Conservation (phyloP, 805 yeast genomes). For the Cephaloascus fragrans region DNA sequence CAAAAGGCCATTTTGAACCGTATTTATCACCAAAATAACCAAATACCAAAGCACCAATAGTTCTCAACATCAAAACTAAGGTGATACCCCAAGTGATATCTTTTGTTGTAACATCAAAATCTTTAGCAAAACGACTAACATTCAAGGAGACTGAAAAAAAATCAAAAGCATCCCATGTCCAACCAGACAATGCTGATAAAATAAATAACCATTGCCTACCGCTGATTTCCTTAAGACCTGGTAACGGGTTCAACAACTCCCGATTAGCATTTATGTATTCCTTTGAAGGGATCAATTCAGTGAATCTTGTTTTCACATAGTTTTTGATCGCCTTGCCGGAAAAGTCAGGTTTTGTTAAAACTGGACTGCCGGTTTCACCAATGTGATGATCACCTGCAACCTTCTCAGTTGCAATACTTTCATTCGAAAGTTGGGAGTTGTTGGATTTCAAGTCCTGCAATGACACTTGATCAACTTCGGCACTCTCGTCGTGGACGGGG, state of each 20-base stretch:
- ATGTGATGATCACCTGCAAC: too few relatives aligned
- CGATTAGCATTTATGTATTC: conserved; percentile 24
- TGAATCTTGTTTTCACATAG: conserved; percentile 35
- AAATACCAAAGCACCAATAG: conserved; percentile 28
- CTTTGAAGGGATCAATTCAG: conserved; percentile 39
- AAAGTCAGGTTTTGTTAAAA: conserved; percentile 13
- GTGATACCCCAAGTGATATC: conserved; percentile 55
- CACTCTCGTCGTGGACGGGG: too few relatives aligned
- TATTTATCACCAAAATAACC: conserved; percentile 26
- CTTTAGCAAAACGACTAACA: conserved; percentile 34
- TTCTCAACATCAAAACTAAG: conserved; percentile 31
- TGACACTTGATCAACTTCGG: too few relatives aligned
- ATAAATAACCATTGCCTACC: conserved; percentile 50
- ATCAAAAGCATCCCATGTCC: conserved; percentile 64
- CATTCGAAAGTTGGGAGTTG: too few relatives aligned
- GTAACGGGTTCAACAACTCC: conserved; percentile 52
- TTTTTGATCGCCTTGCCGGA: conserved; percentile 16
- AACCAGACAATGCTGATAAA: conserved; percentile 40
- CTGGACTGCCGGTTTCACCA: too few relatives aligned
- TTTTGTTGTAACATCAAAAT: conserved; percentile 33
- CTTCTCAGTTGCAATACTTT: too few relatives aligned
- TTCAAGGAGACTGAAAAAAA: conserved; percentile 49
- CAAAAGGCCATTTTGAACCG: conserved; percentile 29
- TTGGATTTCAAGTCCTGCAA: too few relatives aligned
- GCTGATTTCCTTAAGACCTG: conserved; percentile 38